Evolutionary conservation across 2,329 filamentous ascomycete genomes (phyloP), one percentile per base, ranked within the genome.

Genomic region (Fusarium piperis): DNA sequence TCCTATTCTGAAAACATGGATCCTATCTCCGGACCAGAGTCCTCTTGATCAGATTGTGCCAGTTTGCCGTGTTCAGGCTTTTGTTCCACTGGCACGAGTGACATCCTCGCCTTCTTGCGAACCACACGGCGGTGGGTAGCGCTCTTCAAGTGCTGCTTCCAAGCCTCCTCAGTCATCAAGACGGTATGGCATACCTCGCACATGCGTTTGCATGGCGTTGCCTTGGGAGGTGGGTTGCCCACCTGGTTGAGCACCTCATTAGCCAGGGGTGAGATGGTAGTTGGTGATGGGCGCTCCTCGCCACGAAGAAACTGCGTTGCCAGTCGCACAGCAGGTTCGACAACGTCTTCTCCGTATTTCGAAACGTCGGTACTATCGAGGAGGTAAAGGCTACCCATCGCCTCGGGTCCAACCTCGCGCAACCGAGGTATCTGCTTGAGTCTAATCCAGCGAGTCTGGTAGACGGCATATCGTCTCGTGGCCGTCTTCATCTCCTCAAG

Each of bases 371-470:
- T 94, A 69, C 93, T 93, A 81, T 99, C 94, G 1, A 98, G 82
- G 2, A 98, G 82, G 78, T 93, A 98, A 1, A 98, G 83, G 36
- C 84, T 88, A 23, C 87, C 80, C 57, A 89, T 78, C 1, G 85
- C 84, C 10, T 84, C 81, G 16, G 85, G 81, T 3, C 82, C 85
- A 36, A 88, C 85, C 18, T 89, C 86, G 38, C 83, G 85, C 30
- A 96, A 83, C 1, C 91, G 89, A 11, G 91, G 90, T 44, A 96
- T 87, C 28, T 97, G 87, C 78, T 97, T 97, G 73, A 92, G 89
- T 16, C 92, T 89, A 62, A 98, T 97, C 94, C 95, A 99, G 65
- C 91, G 89, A 18, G 93, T 84, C 79, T 99, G 96, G 9, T 92
- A 90, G 67, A 90, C 93, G 3, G 95, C 93, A 78, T 99, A 99